Evolutionary conservation across 805 yeast genomes (phyloP).

Genomic region (Spathaspora passalidarum): DNA sequence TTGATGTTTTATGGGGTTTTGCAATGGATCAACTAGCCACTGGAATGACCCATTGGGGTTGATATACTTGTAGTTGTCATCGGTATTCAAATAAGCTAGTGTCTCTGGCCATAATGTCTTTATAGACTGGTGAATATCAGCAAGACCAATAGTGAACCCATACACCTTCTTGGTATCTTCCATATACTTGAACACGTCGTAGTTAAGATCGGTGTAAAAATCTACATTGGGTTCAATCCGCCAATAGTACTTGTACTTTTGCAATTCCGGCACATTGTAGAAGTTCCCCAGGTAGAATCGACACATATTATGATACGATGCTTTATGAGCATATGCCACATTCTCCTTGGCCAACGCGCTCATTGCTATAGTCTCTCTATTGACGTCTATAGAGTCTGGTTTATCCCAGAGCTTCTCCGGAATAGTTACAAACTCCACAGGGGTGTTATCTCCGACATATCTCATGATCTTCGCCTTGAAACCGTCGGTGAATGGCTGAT

Average conservation of each 20-base stretch:
- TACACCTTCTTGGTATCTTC: conserved; percentile 63
- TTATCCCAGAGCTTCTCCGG: conserved; percentile 51
- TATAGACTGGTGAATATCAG: conserved; percentile 67
- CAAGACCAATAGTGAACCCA: conserved; percentile 68
- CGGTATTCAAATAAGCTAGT: conserved; percentile 49
- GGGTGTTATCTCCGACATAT: conserved; percentile 20
- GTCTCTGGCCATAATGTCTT: conserved; percentile 69
- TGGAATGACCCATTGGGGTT: conserved; percentile 49
- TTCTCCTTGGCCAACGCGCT: conserved; percentile 36
- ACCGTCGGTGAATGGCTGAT: conserved; percentile 55
- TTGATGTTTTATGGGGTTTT: conserved; percentile 44
- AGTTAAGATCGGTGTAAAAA: conserved; percentile 65
- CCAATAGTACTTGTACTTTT: conserved; percentile 72
- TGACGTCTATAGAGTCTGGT: conserved; percentile 54
- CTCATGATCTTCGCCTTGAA: conserved; percentile 42
- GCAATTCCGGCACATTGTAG: conserved; percentile 59
- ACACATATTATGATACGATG: conserved; percentile 82
- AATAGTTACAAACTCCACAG: conserved; percentile 38
- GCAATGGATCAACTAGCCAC: conserved; percentile 50
- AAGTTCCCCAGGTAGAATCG: conserved; percentile 69
- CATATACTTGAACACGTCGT: conserved; percentile 77
- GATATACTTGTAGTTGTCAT: conserved; percentile 56
- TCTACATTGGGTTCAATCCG: conserved; percentile 73
- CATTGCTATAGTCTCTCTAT: conserved; percentile 39
- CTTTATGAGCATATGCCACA: conserved; percentile 58